These are phyloP conservation scores for Pyrenochaeta sp. DNA, from an alignment of 2,329 filamentous ascomycete species.

Conservation along the genomic window DNA sequence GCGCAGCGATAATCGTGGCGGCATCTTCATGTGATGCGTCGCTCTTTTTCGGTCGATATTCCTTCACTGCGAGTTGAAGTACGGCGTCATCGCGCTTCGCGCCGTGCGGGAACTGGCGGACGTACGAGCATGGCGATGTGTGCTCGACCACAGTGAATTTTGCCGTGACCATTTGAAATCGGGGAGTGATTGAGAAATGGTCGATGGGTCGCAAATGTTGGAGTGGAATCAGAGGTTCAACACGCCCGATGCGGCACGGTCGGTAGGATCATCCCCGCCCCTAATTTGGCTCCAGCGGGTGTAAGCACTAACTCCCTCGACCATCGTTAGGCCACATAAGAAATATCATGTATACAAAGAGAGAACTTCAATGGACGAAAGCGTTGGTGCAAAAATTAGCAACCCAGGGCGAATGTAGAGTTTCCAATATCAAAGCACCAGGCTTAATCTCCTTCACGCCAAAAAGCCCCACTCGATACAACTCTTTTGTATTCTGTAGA, in stretches of 20 bases:
- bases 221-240: not conserved
- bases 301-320: not conserved
- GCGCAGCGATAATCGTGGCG: conserved; percentile 27
- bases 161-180: conserved; percentile 4
- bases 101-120: conserved; percentile 26
- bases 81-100: conserved; percentile 17
- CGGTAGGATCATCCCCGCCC: not conserved
- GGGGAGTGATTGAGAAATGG: not conserved
- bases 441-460: no score
- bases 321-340: not conserved
- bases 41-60: conserved; percentile 19
- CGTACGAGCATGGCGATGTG: conserved; percentile 21
- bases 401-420: no score
- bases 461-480: no score
- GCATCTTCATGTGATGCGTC: conserved; percentile 3
- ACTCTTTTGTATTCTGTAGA: no score
- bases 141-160: conserved; percentile 28
- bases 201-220: not conserved
- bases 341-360: no score
- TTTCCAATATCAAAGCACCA: no score
- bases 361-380: no score
- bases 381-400: no score
- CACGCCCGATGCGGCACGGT: not conserved
- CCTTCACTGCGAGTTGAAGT: conserved; percentile 27
- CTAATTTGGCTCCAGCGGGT: not conserved